Evolutionary conservation across 176 grass and related monocot species (phyloP).

Genomic region (Oryza glaberrima): DNA sequence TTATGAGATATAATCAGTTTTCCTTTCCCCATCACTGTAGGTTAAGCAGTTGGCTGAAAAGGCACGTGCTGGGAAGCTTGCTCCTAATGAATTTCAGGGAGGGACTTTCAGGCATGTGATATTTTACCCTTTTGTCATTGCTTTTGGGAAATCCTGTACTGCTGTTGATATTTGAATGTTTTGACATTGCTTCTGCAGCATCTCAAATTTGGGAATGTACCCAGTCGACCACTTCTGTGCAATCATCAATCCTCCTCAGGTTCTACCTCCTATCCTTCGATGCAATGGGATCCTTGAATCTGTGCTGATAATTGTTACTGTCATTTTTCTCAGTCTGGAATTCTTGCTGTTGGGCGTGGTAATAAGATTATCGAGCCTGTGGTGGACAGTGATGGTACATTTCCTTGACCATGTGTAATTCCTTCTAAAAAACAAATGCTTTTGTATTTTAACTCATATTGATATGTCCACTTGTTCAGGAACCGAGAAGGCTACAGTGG

Average conservation of each 20-base stretch:
- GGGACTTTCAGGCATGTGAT: conserved; percentile 81
- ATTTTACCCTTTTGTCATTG: conserved; percentile 8
- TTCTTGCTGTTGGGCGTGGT: conserved; percentile 89
- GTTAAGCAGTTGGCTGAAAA: conserved; percentile 94
- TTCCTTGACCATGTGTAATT: conserved; percentile 23
- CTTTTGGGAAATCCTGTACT: conserved; percentile 17
- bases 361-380: conserved; percentile 88
- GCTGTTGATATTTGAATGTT: conserved; percentile 25
- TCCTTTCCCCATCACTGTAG: conserved; percentile 35
- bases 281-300: conserved; percentile 22
- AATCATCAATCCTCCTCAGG: conserved; percentile 99
- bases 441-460: conserved; percentile 7
- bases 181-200: conserved; percentile 59
- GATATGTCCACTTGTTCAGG: conserved; percentile 48
- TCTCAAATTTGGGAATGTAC: conserved; percentile 98
- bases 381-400: conserved; percentile 74
- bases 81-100: conserved; percentile 84
- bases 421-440: conserved; percentile 26
- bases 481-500: conserved; percentile 62
- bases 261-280: conserved; percentile 13
- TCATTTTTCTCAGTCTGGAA: conserved; percentile 62
- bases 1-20: conserved; percentile 10
- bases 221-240: conserved; percentile 97
- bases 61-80: conserved; percentile 89
- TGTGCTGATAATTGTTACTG: conserved; percentile 31